Base-by-base conservation (phyloP, 148 eudicot species). In the Suaeda aralocaspica region DNA sequence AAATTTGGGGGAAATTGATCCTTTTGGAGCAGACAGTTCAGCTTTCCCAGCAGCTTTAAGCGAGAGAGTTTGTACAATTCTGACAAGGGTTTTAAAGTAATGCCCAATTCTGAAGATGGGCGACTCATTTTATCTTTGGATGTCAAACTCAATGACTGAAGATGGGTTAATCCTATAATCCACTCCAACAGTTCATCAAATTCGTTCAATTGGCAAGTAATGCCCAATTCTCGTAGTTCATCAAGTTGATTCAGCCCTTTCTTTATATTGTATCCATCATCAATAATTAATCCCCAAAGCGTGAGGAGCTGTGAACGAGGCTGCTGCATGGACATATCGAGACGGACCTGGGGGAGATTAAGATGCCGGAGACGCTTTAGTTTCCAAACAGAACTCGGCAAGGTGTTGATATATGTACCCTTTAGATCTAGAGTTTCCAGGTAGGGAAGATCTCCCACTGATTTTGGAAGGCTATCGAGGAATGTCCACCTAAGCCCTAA, bases 401-500 rank as follows among this genome's bases (percentile, higher is more conserved):
- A 72, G 9, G 28, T 75, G 14, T 70, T 80, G 51, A 85, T 76
- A 42, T 50, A n/a, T 0, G 88, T 85, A 65, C 74, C 84, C 82
- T 85, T 85, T 45, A 85, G 25, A 69, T 85, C 88, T 57, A 85
- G 55, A 7, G 84, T 85, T 66, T 82, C 88, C 16, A 85, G 84
- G 74, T 72, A 75, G 41, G 73, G 61, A 59, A 85, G 71, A 11
- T 76, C 64, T 24, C 85, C 85, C 3, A 85, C 80, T 0, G 88
- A 82, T 65, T 53, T 6, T 6, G 85, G 88, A 59, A 85, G 83
- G n/a, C 21, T 44, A 50, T 85, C 88, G 48, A 80, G 74, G 74
- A 77, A 82, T 45, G 88, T 85, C 80, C 80, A 72, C 72, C 88
- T 82, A 45, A 85, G 74, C 25, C 88, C 88, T 72, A 85, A 67